These are phyloP conservation scores for Cryptococcus sp. DNA, from an alignment of 1,284 basidiomycete species.

Conservation along the genomic window DNA sequence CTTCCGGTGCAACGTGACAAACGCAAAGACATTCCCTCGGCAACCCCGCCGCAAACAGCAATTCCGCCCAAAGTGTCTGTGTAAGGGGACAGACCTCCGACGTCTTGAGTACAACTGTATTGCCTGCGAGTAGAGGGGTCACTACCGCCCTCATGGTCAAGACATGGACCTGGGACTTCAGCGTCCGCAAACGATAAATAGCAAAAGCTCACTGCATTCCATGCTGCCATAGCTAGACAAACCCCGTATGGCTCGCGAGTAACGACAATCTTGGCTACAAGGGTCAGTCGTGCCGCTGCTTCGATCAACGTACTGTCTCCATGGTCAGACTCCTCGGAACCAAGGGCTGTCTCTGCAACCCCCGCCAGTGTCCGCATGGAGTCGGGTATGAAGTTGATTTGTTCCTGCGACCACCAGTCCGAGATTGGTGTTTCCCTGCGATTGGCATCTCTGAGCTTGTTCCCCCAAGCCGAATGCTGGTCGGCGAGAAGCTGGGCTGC, in stretches of 20 bases:
- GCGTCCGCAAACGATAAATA: too few species aligned
- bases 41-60: conserved; percentile 53
- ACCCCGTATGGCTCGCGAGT: conserved; percentile 24
- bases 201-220: conserved; percentile 18
- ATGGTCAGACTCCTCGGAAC: not conserved
- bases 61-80: conserved; percentile 54
- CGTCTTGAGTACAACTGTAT: conserved; percentile 60
- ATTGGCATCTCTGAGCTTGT: conserved; percentile 10
- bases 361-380: conserved; percentile 6
- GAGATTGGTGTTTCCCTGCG: conserved; percentile 9
- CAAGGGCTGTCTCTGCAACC: conserved; percentile 10
- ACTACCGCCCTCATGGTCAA: conserved; percentile 50
- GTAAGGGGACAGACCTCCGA: conserved; percentile 57
- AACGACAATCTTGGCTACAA: conserved; percentile 2
- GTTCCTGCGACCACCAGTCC: conserved; percentile 13
- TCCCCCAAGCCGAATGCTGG: conserved; percentile 10
- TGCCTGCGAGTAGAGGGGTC: conserved; percentile 59
- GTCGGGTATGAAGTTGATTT: conserved; percentile 1
- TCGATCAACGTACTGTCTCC: conserved; percentile 5
- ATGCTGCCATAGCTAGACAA: conserved; percentile 22
- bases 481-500: conserved; percentile 12
- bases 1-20: conserved; percentile 53
- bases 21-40: conserved; percentile 59
- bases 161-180: conserved; percentile 1
- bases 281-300: conserved; percentile 1